Conservation (phyloP, 2,329 filamentous ascomycete species). For the Xylaria sp. region DNA sequence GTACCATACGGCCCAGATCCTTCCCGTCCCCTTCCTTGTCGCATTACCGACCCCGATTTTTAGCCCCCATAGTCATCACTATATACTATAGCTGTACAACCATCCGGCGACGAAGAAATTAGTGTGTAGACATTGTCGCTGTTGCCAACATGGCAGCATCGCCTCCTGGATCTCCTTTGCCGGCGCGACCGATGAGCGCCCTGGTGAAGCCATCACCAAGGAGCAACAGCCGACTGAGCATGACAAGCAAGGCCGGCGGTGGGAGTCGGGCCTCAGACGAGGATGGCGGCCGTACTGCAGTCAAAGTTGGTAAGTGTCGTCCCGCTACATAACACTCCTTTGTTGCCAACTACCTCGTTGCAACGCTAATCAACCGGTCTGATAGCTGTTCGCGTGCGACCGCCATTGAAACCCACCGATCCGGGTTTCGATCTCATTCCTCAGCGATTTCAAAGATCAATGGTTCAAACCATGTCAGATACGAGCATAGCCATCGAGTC, state of each 20-base stretch:
- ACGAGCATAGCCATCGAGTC: constrained; percentile 91
- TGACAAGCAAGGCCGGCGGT: constrained; percentile 78
- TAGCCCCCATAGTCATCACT: constrained; percentile 3
- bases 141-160: constrained; percentile 69
- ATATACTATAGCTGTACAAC: neutral
- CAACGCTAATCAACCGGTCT: constrained; percentile 26
- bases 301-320: constrained; percentile 88
- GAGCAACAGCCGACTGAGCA: constrained; percentile 87
- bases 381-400: constrained; percentile 89
- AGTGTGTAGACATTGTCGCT: constrained; percentile 43
- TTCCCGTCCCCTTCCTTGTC: constrained; percentile 24
- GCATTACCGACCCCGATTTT: constrained; percentile 18
- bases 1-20: constrained; percentile 20
- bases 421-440: constrained; percentile 96
- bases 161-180: constrained; percentile 74
- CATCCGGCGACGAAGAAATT: constrained; percentile 18
- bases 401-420: constrained; percentile 82
- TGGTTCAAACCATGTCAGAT: constrained; percentile 87
- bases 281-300: constrained; percentile 82
- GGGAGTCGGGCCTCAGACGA: constrained; percentile 90
- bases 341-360: neutral
- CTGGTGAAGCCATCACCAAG: constrained; percentile 78
- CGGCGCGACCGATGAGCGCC: constrained; percentile 77
- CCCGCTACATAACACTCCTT: constrained; percentile 20
- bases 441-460: constrained; percentile 91